Conservation (phyloP, 352 stramenopile genomes). For the Blastocystis sp. region DNA sequence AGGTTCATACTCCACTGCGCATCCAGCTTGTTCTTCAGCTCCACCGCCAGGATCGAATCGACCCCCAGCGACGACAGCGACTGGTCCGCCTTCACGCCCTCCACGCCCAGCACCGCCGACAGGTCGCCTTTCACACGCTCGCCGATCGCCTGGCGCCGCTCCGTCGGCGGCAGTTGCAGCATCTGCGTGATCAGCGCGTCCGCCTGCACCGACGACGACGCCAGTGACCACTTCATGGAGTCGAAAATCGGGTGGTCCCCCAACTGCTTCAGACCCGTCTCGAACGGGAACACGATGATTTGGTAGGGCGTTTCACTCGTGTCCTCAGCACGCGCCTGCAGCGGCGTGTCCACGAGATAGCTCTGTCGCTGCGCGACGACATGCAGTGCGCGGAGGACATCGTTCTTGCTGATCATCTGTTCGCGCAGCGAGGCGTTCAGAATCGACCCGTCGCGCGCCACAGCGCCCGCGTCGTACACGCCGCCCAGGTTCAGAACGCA, state of each 20-base stretch:
- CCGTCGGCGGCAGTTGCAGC: not conserved
- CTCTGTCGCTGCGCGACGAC: not conserved
- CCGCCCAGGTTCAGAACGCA: constrained; percentile 46
- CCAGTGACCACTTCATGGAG: constrained; percentile 31
- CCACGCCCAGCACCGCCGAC: constrained; percentile 39
- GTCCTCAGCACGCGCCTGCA: not conserved
- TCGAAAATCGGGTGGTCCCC: not conserved
- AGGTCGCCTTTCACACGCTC: constrained; percentile 22
- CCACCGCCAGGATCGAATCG: constrained; percentile 61
- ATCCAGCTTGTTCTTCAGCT: constrained; percentile 67
- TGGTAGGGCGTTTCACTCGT: not conserved
- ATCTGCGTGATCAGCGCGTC: constrained; percentile 56
- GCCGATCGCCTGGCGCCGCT: not conserved
- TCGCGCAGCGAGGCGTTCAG: constrained; percentile 23
- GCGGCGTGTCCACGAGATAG: not conserved
- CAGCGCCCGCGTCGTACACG: constrained; percentile 65
- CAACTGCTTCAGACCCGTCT: not conserved
- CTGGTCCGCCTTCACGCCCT: constrained; percentile 39
- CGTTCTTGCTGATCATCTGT: constrained; percentile 61
- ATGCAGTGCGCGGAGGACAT: constrained; percentile 47
- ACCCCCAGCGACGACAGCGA: constrained; percentile 36
- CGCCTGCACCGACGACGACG: constrained; percentile 39
- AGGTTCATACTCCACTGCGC: constrained; percentile 65
- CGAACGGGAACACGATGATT: constrained; percentile 53
- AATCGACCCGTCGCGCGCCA: constrained; percentile 41